Base-by-base conservation (phyloP, 1,284 basidiomycete species). In the Stygiomarasmius scandens region DNA sequence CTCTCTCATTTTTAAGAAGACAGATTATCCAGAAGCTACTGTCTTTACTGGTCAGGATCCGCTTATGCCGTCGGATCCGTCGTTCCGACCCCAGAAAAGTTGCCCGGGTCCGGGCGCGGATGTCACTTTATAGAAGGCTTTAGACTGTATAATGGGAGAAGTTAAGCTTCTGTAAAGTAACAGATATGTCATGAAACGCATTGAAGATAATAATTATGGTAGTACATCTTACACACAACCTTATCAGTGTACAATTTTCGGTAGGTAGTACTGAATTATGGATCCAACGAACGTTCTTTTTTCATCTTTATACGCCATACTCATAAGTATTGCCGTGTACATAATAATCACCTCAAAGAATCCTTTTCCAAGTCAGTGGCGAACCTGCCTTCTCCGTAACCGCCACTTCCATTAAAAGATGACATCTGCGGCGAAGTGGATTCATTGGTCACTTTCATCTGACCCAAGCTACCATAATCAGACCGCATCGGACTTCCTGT, bases 321-420 rank as follows among this genome's bases (percentile, higher is more conserved):
- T n/a, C n/a, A n/a, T n/a, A 14, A 34, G 32, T 8, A 8, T 8
- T 34, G 32, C 32, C 32, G 8, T 34, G 14, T 34, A 8, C 8
- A 34, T 34, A 34, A 34, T 8, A 14, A 41, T 23, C 24, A 59
- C 34, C 60, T 62, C 55, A 64, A 49, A 54, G 55, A 63, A 14
- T 56, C 58, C 36, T 77, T 41, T 41, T 41, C 76, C 64, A 76
- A 64, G 59, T 76, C 70, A 16, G 76, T 79, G 25, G 75, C 68
- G 62, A 77, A 79, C 54, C 69, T 71, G 2, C 76, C 76, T 48
- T 72, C 67, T 11, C 67, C 67, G 65, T 78, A 78, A 2, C 70
- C 70, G 20, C 60, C 60, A 11, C 49, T 41, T 5, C 12, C 20
- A 25, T 16, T 20, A 19, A 47, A 14, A 22, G 20, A 12, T 11